These are phyloP conservation scores for Cyberlindnera veronae DNA, from an alignment of 805 yeast species.

Conservation along the genomic window DNA sequence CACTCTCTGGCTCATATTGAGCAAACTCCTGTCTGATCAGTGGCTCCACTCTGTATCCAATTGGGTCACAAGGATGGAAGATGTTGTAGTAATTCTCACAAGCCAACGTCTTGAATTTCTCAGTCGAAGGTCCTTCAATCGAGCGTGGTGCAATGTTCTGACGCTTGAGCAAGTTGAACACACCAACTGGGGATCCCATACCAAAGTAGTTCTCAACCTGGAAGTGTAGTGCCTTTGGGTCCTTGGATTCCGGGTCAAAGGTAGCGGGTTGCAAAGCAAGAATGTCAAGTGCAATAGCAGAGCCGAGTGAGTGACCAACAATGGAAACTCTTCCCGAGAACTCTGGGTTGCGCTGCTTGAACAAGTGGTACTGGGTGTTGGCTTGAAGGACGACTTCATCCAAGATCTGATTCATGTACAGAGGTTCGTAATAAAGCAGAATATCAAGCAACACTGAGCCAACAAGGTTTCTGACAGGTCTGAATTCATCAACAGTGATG, in stretches of 20 bases:
- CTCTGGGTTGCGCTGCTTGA: constrained; percentile 58
- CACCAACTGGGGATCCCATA: constrained; percentile 89
- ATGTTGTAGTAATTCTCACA: constrained; percentile 73
- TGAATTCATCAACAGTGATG: constrained; percentile 73
- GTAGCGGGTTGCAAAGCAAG: constrained; percentile 42
- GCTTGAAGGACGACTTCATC: constrained; percentile 58
- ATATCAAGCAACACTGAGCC: constrained; percentile 89
- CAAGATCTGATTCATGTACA: constrained; percentile 58
- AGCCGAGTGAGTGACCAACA: constrained; percentile 90
- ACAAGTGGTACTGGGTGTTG: constrained; percentile 58
- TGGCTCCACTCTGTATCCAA: constrained; percentile 89
- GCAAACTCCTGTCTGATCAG: constrained; percentile 51
- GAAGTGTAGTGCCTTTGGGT: constrained; percentile 52
- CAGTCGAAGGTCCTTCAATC: constrained; percentile 9
- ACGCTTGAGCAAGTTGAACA: constrained; percentile 71
- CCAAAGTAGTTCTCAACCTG: constrained; percentile 72
- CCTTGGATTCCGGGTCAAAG: constrained; percentile 24
- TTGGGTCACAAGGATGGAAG: constrained; percentile 89
- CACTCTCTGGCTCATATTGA: constrained; percentile 47
- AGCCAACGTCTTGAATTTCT: constrained; percentile 38
- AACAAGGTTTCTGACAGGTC: constrained; percentile 68
- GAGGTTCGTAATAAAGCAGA: constrained; percentile 72
- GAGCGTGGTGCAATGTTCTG: constrained; percentile 50
- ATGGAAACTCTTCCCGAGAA: constrained; percentile 81
- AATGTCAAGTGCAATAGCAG: constrained; percentile 78